phyloP scores from a whole-genome alignment of 768 basidiomycete genomes.

The Agrocybe pediades region DNA sequence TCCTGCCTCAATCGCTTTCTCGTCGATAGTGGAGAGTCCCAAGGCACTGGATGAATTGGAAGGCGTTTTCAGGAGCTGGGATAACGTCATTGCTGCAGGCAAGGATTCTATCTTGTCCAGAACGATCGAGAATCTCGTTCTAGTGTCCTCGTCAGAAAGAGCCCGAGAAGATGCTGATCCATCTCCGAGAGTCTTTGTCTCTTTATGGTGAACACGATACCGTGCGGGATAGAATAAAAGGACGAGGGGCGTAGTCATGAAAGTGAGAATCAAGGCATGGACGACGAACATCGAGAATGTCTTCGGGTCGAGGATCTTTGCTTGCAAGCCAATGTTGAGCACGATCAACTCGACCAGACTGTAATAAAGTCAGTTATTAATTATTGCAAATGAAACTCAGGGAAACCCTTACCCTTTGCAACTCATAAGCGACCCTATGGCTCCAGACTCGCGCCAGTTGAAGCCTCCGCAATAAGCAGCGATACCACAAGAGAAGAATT shows the following conservation, averaged over 20 bases:
- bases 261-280: slow-evolving; percentile 73
- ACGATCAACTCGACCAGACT: slow-evolving; percentile 72
- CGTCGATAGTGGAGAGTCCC: slow-evolving; percentile 13
- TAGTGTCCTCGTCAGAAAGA: slow-evolving; percentile 40
- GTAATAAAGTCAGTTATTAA: not conserved
- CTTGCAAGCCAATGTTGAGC: slow-evolving; percentile 38
- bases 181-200: slow-evolving; percentile 21
- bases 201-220: slow-evolving; percentile 44
- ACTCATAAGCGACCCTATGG: slow-evolving; percentile 87
- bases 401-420: slow-evolving; percentile 73
- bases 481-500: slow-evolving; percentile 70
- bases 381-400: not conserved
- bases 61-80: slow-evolving; percentile 29
- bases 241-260: slow-evolving; percentile 84
- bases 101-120: slow-evolving; percentile 82
- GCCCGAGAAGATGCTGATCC: slow-evolving; percentile 16
- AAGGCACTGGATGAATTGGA: not conserved
- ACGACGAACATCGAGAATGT: slow-evolving; percentile 92
- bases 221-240: slow-evolving; percentile 73
- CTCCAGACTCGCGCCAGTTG: slow-evolving; percentile 73
- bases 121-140: slow-evolving; percentile 69
- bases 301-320: slow-evolving; percentile 59
- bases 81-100: slow-evolving; percentile 79
- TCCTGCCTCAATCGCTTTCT: slow-evolving; percentile 25
- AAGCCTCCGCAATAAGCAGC: slow-evolving; percentile 66